phyloP scores from a whole-genome alignment of 2,329 filamentous ascomycete genomes.

The Stemphylium beticola region DNA sequence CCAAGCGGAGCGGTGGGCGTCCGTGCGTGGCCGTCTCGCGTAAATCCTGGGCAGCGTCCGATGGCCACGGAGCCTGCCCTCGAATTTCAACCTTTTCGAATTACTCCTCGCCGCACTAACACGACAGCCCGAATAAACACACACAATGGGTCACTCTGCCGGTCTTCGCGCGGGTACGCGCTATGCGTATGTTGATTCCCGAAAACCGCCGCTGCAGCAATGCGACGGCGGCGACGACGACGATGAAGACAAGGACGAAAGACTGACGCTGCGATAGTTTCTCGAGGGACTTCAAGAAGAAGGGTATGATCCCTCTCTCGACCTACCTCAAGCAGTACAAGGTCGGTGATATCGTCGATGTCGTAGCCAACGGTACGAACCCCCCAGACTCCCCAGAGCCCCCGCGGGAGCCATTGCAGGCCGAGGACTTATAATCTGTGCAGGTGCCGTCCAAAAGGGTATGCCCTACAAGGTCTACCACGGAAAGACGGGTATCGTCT shows the following conservation, averaged over 20 bases:
- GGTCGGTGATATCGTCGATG: conserved; percentile 98
- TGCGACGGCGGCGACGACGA: conserved; percentile 10
- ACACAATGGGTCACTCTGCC: conserved; percentile 62
- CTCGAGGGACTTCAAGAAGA: conserved; percentile 91
- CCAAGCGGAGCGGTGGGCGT: conserved; percentile 2
- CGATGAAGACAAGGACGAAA: conserved; percentile 4
- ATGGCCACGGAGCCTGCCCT: neutral
- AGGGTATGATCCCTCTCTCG: conserved; percentile 89
- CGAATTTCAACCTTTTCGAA: conserved; percentile 8
- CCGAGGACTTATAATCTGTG: conserved; percentile 25
- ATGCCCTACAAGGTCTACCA: conserved; percentile 99
- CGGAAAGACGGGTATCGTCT: conserved; percentile 92
- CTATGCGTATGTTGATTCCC: conserved; percentile 45
- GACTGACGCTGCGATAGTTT: conserved; percentile 58
- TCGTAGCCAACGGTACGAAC: conserved; percentile 96
- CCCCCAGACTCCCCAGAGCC: conserved; percentile 27
- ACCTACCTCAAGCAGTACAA: conserved; percentile 96
- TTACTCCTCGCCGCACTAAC: conserved; percentile 19
- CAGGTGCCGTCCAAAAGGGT: conserved; percentile 57
- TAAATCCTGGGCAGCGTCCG: too few species aligned
- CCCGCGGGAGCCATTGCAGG: conserved; percentile 16
- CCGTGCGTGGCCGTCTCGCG: too few species aligned
- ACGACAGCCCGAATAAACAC: conserved; percentile 29
- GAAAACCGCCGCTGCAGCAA: neutral
- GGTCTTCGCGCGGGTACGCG: conserved; percentile 53